These are phyloP conservation scores for Paxillus involutus DNA, from an alignment of 768 basidiomycete species.

Conservation along the genomic window DNA sequence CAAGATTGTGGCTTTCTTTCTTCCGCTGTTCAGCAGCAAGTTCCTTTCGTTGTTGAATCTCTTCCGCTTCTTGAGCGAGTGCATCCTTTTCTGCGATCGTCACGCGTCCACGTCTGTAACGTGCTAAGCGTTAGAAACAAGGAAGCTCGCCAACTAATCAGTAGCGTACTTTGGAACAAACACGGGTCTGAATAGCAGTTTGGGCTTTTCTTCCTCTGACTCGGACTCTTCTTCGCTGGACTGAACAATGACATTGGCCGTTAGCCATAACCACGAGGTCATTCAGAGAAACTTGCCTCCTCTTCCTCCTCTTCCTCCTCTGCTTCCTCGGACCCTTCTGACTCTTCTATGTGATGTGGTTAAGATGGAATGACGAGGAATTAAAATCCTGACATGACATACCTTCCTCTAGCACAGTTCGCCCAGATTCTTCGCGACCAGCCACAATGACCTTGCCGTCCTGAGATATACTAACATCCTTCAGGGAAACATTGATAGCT, in stretches of 20 bases:
- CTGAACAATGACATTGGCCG: conserved; percentile 37
- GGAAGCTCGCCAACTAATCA: background rate
- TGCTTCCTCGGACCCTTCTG: conserved; percentile 47
- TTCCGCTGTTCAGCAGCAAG: conserved; percentile 79
- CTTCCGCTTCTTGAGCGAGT: conserved; percentile 73
- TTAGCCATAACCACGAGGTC: conserved; percentile 9
- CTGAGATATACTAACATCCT: conserved; percentile 77
- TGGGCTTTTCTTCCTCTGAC: conserved; percentile 73
- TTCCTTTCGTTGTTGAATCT: conserved; percentile 65
- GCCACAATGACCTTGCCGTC: conserved; percentile 81
- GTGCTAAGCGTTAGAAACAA: conserved; percentile 2
- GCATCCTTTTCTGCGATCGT: conserved; percentile 73
- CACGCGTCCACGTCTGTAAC: conserved; percentile 64
- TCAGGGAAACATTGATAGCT: conserved; percentile 71
- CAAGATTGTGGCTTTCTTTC: conserved; percentile 87
- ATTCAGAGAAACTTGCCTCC: conserved; percentile 36
- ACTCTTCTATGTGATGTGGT: conserved; percentile 12
- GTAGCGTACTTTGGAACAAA: conserved; percentile 87
- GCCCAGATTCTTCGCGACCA: conserved; percentile 75
- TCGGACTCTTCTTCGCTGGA: conserved; percentile 86
- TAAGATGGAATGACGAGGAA: conserved; percentile 5
- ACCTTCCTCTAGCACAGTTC: conserved; percentile 63
- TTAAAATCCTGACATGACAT: conserved; percentile 26
- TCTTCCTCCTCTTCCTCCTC: conserved; percentile 36
- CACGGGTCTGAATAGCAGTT: conserved; percentile 83